Conservation (phyloP, 768 basidiomycete genomes). For the Tylopilus felleus region DNA sequence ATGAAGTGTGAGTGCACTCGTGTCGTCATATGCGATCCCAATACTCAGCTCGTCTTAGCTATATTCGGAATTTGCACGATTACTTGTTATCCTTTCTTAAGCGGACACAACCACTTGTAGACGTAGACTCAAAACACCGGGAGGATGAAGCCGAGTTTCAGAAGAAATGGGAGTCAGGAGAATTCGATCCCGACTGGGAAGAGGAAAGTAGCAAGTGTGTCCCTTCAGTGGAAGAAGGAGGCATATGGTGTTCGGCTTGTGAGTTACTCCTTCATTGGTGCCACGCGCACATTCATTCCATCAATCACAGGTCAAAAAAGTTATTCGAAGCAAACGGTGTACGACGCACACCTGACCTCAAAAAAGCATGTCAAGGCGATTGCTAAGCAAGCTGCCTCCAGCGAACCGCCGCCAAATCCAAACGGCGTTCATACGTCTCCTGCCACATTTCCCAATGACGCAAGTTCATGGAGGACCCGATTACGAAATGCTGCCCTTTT, state of each 20-base stretch:
- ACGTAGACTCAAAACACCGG: conserved; percentile 65
- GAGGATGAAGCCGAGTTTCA: conserved; percentile 70
- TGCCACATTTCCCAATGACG: conserved; percentile 34
- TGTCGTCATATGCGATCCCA: conserved; percentile 3
- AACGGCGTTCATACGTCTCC: conserved; percentile 27
- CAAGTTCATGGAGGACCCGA: conserved; percentile 40
- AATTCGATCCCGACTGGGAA: conserved; percentile 72
- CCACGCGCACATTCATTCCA: conserved; percentile 1
- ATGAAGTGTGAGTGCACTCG: conserved; percentile 60
- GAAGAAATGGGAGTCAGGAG: conserved; percentile 72
- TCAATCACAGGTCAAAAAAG: conserved; percentile 74
- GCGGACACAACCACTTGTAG: conserved; percentile 78
- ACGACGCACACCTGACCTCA: conserved; percentile 91
- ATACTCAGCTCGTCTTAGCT: conserved; percentile 44
- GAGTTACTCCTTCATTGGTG: conserved; percentile 34
- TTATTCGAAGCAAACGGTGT: conserved; percentile 97
- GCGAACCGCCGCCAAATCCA: conserved; percentile 33
- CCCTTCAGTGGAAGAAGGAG: conserved; percentile 44
- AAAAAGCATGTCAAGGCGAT: conserved; percentile 94
- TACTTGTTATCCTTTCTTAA: conserved; percentile 87
- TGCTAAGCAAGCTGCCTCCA: conserved; percentile 60
- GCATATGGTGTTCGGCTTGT: conserved; percentile 96
- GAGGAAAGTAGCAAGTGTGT: conserved; percentile 39
- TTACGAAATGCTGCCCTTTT: conserved; percentile 64
- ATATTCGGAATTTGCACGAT: conserved; percentile 75